Evolutionary conservation across 495 filamentous ascomycete genomes (phyloP).

Genomic region (Trichoderma orchidacearum): DNA sequence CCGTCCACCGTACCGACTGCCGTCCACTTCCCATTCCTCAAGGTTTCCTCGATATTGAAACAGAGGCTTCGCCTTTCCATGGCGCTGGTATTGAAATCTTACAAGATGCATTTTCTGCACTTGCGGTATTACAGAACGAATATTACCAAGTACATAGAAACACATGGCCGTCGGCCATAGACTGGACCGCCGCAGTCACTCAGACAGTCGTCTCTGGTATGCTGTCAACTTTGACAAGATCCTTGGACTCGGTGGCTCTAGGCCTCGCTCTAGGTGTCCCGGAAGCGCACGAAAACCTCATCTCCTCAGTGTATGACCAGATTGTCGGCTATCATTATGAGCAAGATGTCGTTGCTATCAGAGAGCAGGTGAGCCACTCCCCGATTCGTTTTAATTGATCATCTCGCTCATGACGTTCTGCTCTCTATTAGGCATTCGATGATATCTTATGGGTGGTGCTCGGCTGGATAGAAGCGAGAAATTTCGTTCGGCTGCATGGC

Average conservation of each 20-base stretch:
- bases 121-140: constrained; percentile 59
- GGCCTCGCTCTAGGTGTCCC: constrained; percentile 15
- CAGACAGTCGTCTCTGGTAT: constrained; percentile 66
- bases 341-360: constrained; percentile 62
- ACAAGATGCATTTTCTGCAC: constrained; percentile 38
- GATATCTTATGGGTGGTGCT: constrained; percentile 97
- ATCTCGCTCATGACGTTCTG: too few relatives aligned
- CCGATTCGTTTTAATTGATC: background rate
- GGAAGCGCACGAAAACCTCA: constrained; percentile 50
- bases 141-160: constrained; percentile 71
- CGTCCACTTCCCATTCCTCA: background rate
- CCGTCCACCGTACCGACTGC: background rate
- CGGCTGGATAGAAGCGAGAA: constrained; percentile 74
- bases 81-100: constrained; percentile 10
- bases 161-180: constrained; percentile 75
- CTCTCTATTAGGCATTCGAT: constrained; percentile 49
- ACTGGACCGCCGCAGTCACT: constrained; percentile 89
- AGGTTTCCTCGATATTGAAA: background rate
- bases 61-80: background rate
- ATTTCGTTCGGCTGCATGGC: constrained; percentile 53
- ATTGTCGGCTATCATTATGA: constrained; percentile 69
- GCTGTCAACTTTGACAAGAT: constrained; percentile 45
- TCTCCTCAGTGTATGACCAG: constrained; percentile 75
- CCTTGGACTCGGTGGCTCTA: constrained; percentile 11
- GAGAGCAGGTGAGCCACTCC: constrained; percentile 35